phyloP scores from a whole-genome alignment of 345 rosid species.

The Heritiera fomes region DNA sequence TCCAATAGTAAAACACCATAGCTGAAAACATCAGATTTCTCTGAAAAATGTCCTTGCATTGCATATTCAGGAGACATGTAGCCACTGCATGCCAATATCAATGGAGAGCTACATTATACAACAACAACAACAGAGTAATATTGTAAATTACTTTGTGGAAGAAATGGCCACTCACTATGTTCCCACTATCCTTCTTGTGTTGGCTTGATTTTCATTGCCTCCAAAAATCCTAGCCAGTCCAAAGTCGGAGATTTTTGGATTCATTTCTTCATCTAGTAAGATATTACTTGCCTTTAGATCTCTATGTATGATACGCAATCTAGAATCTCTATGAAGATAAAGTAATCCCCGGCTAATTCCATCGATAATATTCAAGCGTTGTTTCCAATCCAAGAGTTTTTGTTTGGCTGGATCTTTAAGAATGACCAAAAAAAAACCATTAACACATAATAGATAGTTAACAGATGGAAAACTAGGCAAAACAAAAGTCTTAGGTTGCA shows the following conservation, averaged over 20 bases:
- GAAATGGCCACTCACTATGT: background rate
- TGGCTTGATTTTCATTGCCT: conserved; percentile 41
- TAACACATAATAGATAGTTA: too few relatives aligned
- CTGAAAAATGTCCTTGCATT: conserved; percentile 42
- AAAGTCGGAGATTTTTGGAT: conserved; percentile 52
- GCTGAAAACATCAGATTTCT: conserved; percentile 49
- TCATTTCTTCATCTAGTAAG: conserved; percentile 49
- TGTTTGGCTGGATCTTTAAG: conserved; percentile 30
- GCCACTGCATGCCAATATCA: conserved; percentile 34
- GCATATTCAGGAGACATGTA: conserved; percentile 59
- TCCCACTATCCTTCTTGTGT: conserved; percentile 46
- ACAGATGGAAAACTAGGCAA: background rate
- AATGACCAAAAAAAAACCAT: background rate
- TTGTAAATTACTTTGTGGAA: too few relatives aligned
- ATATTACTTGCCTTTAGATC: conserved; percentile 54
- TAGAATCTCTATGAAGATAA: conserved; percentile 52
- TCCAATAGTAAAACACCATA: conserved; percentile 47
- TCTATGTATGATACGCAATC: conserved; percentile 47
- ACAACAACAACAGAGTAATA: background rate
- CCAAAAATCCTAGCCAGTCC: conserved; percentile 47
- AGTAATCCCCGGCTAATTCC: conserved; percentile 50
- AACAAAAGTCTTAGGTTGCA: too few relatives aligned
- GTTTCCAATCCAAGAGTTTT: conserved; percentile 38
- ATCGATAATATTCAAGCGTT: conserved; percentile 39
- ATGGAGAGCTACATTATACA: background rate